Evolutionary conservation across 2,329 filamentous ascomycete genomes (phyloP).

Genomic region (Colletotrichum brevisporum): DNA sequence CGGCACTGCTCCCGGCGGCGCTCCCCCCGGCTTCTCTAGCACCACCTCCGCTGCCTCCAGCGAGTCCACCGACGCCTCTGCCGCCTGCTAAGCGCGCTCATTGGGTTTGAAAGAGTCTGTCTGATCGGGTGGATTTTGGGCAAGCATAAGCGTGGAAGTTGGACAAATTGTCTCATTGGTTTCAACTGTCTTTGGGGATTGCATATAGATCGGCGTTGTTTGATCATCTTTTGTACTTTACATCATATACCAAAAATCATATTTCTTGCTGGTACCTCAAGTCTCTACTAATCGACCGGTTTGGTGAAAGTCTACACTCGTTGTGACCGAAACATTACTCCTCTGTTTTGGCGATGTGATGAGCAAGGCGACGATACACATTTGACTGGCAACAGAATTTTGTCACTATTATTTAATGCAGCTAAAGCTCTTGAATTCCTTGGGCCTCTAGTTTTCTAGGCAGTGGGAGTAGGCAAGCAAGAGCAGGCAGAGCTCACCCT

Average conservation of each 20-base stretch:
- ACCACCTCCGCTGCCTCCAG: conserved; percentile 1
- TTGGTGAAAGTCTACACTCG: too few relatives aligned
- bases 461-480: conserved; percentile 43
- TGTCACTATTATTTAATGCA: too few relatives aligned
- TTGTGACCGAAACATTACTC: too few relatives aligned
- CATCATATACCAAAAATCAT: conserved; percentile 4
- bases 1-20: conserved; percentile 31
- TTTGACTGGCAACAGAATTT: too few relatives aligned
- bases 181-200: not conserved
- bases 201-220: conserved; percentile 20
- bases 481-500: conserved; percentile 45
- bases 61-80: not conserved
- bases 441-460: not conserved
- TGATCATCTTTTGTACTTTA: not conserved
- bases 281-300: not conserved
- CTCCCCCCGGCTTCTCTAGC: conserved; percentile 2
- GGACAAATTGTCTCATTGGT: not conserved
- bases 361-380: too few relatives aligned
- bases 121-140: not conserved
- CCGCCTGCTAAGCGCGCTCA: not conserved
- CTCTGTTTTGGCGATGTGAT: too few relatives aligned
- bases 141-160: conserved; percentile 17
- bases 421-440: accelerated
- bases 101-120: not conserved
- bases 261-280: not conserved